Conservation (phyloP, 495 filamentous ascomycete species). For the Clavariopsis aquatica region DNA sequence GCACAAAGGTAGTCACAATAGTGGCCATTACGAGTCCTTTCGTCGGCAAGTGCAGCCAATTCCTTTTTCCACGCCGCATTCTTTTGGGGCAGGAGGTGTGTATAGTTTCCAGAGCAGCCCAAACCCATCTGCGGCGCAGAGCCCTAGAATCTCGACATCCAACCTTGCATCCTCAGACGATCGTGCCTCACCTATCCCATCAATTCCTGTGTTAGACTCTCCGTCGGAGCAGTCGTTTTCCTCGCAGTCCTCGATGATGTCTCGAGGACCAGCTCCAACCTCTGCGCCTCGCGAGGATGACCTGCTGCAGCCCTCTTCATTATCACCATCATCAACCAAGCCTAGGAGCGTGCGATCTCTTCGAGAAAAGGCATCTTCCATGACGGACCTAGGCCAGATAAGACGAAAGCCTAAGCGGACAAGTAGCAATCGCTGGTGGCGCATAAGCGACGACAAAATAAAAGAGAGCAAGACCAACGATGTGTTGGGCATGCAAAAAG, state of each 20-base stretch:
- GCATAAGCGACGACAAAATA: constrained; percentile 96
- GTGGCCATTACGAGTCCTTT: constrained; percentile 97
- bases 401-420: constrained; percentile 59
- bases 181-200: constrained; percentile 17
- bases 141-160: constrained; percentile 39
- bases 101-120: constrained; percentile 61
- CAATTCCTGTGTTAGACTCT: constrained; percentile 40
- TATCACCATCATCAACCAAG: constrained; percentile 9
- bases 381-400: constrained; percentile 35
- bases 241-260: constrained; percentile 41
- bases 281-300: constrained; percentile 45
- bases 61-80: constrained; percentile 79
- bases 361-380: constrained; percentile 40
- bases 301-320: constrained; percentile 15
- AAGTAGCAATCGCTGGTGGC: constrained; percentile 82
- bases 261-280: constrained; percentile 39
- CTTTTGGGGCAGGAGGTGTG: constrained; percentile 68
- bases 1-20: constrained; percentile 94
- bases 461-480: constrained; percentile 91
- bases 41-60: constrained; percentile 70
- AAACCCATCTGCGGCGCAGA: constrained; percentile 48
- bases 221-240: constrained; percentile 51
- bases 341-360: constrained; percentile 29
- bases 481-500: constrained; percentile 88
- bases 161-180: constrained; percentile 21